A percentile compares a stretch with the other conserved stretches of the same genome.
Evolutionary conservation across 2,329 filamentous ascomycete genomes (phyloP).

Genomic region (Pyrenochaeta sp.): DNA sequence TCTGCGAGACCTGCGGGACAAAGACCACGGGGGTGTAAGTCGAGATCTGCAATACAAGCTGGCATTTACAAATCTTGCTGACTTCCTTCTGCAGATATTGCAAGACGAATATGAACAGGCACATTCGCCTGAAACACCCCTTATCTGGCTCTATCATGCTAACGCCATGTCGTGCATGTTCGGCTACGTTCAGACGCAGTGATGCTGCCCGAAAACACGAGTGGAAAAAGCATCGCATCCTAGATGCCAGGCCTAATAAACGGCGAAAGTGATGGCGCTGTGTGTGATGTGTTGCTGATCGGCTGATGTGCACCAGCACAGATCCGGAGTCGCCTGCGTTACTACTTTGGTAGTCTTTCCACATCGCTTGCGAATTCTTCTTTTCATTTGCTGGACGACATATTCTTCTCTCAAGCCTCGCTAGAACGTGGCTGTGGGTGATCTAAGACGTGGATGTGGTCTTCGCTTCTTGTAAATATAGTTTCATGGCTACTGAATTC

Average conservation of each 20-base stretch:
- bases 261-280: constrained; percentile 1
- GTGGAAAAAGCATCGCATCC: constrained; percentile 16
- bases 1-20: constrained; percentile 3
- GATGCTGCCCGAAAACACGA: constrained; percentile 27
- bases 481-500: not conserved
- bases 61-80: not conserved
- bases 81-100: constrained; percentile 13
- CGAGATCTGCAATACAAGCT: not conserved
- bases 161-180: constrained; percentile 12
- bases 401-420: not conserved
- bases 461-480: constrained; percentile 1
- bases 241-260: constrained; percentile 14
- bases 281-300: not conserved
- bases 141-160: not conserved
- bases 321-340: constrained; percentile 13
- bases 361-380: constrained; percentile 7
- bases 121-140: constrained; percentile 5
- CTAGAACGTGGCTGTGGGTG: not conserved
- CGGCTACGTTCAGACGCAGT: constrained; percentile 5
- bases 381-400: not conserved
- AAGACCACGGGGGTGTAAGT: constrained; percentile 15
- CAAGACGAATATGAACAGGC: constrained; percentile 18
- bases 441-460: not conserved
- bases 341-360: not conserved
- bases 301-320: constrained; percentile 12